phyloP scores from a whole-genome alignment of 2,329 filamentous ascomycete species.

The Metarhizium guizhouense region DNA sequence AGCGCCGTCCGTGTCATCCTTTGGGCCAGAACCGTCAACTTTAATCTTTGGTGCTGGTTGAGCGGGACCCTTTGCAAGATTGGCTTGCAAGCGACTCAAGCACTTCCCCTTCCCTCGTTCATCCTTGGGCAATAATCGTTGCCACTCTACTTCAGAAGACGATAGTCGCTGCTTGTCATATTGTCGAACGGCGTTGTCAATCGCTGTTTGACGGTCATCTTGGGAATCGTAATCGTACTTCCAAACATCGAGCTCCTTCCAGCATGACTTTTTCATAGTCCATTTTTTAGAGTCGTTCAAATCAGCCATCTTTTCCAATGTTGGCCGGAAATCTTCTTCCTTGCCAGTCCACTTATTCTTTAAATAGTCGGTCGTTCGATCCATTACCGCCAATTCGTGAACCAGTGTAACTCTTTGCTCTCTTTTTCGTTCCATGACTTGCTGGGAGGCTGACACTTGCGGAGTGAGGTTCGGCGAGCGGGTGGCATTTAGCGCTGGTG shows the following conservation, averaged over 20 bases:
- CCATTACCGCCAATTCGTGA: slow-evolving; percentile 49
- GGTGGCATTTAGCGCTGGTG: slow-evolving; percentile 45
- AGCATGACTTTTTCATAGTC: slow-evolving; percentile 46
- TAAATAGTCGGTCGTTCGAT: slow-evolving; percentile 41
- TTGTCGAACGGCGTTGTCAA: slow-evolving; percentile 50
- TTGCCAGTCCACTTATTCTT: slow-evolving; percentile 40
- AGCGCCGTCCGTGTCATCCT: slow-evolving; percentile 25
- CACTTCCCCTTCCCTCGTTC: slow-evolving; percentile 51
- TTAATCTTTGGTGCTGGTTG: slow-evolving; percentile 39
- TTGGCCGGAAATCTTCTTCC: slow-evolving; percentile 43
- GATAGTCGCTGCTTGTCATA: slow-evolving; percentile 52
- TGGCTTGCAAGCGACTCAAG: slow-evolving; percentile 52
- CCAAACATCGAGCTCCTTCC: slow-evolving; percentile 58
- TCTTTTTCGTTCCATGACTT: slow-evolving; percentile 43
- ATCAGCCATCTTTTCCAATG: slow-evolving; percentile 50
- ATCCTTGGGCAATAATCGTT: slow-evolving; percentile 47
- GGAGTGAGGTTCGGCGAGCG: slow-evolving; percentile 45
- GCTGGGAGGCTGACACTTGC: slow-evolving; percentile 40
- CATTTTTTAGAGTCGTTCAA: slow-evolving; percentile 42
- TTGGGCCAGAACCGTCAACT: slow-evolving; percentile 31
- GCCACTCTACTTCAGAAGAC: slow-evolving; percentile 49
- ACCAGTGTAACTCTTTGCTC: slow-evolving; percentile 45
- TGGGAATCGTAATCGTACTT: slow-evolving; percentile 46
- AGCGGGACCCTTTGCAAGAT: slow-evolving; percentile 44
- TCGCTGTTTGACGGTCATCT: slow-evolving; percentile 48